Evolutionary conservation across 2,329 filamentous ascomycete species (phyloP), one percentile per base, ranked within the genome.

Genomic region (Penicillium corylophilum): DNA sequence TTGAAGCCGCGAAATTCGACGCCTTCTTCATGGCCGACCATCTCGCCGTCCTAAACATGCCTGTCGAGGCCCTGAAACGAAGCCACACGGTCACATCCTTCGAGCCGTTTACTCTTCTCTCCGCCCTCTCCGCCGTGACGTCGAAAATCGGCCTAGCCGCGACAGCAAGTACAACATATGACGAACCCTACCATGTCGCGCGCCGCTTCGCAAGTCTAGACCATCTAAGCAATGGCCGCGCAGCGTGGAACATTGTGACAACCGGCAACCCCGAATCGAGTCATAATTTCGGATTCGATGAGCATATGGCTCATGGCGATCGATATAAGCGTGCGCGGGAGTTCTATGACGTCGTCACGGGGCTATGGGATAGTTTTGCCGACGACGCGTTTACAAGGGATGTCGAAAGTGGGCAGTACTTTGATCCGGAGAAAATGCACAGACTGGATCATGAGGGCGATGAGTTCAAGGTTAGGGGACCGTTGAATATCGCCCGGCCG

Each of bases 71-170:
- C 1, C 70, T 83, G 10, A 79, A 80, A 57, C 77, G 80, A 26
- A 82, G 79, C 53, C 81, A 83, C 47, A 83, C 81, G 0, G 78
- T 81, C 1, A 82, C 79, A 0, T 82, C 80, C 0, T 83, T 82
- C 51, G 80, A 83, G 57, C 80, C 79, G 0, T 81, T 81, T 57
- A 81, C 79, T 0, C 63, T 81, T 2, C 70, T 81, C 2, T 79
- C 77, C 3, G 78, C 78, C 0, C 65, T 81, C 0, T 78, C 78
- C 0, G 64, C 71, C 0, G 75, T 79, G 0, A 81, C 79, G 0
- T 70, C 74, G 0, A 75, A 71, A 46, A 81, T 81, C 26, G 79
- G 79, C 0, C 72, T 81, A 0, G 78, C 77, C 0, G 78, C 77
- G 0, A 81, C 79, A 0, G 79, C 79, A 0, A 79, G 77, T 0